A percentile compares a stretch with the other conserved stretches of the same genome.
Conservation (phyloP, 2,329 filamentous ascomycete species). For the Pseudopithomyces chartarum region DNA sequence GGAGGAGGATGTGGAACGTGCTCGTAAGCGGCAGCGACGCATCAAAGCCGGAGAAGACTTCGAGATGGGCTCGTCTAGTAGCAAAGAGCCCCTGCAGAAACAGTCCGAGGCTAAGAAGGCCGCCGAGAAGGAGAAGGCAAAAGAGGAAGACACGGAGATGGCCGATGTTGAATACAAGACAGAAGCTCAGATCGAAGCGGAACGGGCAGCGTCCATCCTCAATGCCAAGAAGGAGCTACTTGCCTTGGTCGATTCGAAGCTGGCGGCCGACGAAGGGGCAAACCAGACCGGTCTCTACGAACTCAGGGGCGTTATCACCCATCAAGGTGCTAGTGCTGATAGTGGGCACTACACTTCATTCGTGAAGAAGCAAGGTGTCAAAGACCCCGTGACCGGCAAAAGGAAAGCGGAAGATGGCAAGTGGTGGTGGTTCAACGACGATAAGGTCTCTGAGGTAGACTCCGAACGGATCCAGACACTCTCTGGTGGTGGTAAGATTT, state of each 20-base stretch:
- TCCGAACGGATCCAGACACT: conserved; percentile 89
- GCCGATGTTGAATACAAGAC: conserved; percentile 80
- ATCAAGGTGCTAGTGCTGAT: conserved; percentile 95
- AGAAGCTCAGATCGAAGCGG: conserved; percentile 88
- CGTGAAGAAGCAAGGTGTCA: conserved; percentile 82
- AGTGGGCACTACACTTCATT: conserved; percentile 98
- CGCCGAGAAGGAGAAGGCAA: conserved; percentile 64
- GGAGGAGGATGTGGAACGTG: conserved; percentile 88
- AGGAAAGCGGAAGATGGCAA: conserved; percentile 83
- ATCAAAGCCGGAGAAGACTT: conserved; percentile 62
- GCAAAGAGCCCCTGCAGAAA: conserved; percentile 57
- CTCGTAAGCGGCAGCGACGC: conserved; percentile 88
- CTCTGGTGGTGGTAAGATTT: conserved; percentile 75
- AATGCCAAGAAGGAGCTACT: conserved; percentile 87
- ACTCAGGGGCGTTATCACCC: conserved; percentile 89
- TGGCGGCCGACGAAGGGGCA: conserved; percentile 77
- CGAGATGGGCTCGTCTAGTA: conserved; percentile 46
- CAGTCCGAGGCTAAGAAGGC: conserved; percentile 52
- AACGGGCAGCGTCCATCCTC: conserved; percentile 75
- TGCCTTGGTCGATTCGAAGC: conserved; percentile 73
- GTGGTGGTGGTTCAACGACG: conserved; percentile 99
- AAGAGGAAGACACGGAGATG: conserved; percentile 69
- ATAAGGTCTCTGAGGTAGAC: conserved; percentile 92
- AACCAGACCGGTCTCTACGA: conserved; percentile 97
- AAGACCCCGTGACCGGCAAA: conserved; percentile 78